Base-by-base conservation (phyloP, 768 basidiomycete genomes). In the Phaeotremella skinneri region DNA sequence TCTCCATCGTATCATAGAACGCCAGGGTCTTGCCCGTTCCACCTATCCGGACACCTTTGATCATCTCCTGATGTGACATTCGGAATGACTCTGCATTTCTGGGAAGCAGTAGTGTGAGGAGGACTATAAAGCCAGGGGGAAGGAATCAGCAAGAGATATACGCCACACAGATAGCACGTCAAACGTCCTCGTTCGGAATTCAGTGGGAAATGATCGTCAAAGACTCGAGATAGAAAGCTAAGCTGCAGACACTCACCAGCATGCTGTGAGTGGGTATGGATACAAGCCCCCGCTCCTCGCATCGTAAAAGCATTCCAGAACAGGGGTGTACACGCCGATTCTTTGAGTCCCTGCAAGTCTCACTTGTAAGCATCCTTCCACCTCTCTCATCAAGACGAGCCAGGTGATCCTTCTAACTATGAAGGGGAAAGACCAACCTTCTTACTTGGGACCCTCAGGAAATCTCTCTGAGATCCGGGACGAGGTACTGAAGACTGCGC, bases 51-150 rank as follows among this genome's bases (percentile, higher is more conserved):
- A 93, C 83, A 23, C 90, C 91, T 75, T 93, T 93, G 74, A 92
- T 93, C 91, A 92, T 92, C 85, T 92, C 90, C 75, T 90, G 89
- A 75, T 92, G 90, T 9, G 88, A 89, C 63, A 92, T 89, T 58
- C 81, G 82, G 66, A 92, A 92, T 20, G 84, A 79, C 25, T 82
- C 79, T 13, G 73, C 70, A 25, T 68, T 55, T 6, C 82, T 80
- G 83, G 86, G 90, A 16, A 91, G 80, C 5, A 73, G 56, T 32
- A 93, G 77, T 0, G 90, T 91, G 0, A 86, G 87, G 85, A 92
- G 89, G 41, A 93, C 91, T 37, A 86, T 1, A n/a, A 20, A n/a
- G 25, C 16, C 27, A n/a, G n/a, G n/a, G n/a, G n/a, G n/a, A n/a
- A n/a, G n/a, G n/a, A n/a, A n/a, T n/a, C n/a, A n/a, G n/a, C n/a